Conservation (phyloP, 2,329 filamentous ascomycete genomes). For the Trichoderma endophyticum region DNA sequence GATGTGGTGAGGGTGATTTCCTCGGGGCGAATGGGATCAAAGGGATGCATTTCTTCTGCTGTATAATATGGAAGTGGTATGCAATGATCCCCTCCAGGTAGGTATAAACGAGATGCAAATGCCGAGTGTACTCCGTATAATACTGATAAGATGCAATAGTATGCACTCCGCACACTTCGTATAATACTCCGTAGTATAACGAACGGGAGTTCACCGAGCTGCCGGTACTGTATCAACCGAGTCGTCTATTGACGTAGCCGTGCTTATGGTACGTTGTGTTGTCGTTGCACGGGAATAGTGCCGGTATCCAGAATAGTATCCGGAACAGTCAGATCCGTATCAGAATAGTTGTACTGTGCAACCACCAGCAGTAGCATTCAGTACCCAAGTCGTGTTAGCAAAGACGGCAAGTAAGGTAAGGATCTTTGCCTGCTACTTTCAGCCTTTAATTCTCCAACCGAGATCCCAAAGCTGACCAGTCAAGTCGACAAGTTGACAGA, state of each 20-base stretch:
- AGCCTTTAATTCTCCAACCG: not conserved
- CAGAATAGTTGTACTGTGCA: not conserved
- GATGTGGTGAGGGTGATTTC: conserved; percentile 46
- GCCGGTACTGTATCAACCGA: not conserved
- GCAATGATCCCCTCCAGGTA: not conserved
- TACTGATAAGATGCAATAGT: not conserved
- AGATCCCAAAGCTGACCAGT: conserved; percentile 6
- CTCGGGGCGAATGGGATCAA: conserved; percentile 47
- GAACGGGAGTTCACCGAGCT: not conserved
- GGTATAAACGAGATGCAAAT: not conserved
- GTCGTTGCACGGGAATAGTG: not conserved
- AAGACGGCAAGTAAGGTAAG: not conserved
- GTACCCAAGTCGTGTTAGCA: not conserved
- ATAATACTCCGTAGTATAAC: not conserved
- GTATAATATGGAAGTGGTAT: not conserved
- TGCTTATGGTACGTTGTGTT: not conserved
- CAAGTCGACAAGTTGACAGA: not conserved
- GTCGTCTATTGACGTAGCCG: not conserved
- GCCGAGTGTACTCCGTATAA: not conserved
- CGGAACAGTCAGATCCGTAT: not conserved
- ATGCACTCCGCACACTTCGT: not conserved
- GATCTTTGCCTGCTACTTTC: not conserved
- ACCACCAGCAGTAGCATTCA: not conserved
- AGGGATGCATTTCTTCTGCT: not conserved
- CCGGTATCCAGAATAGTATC: not conserved